A percentile compares a stretch with the other conserved stretches of the same genome.
phyloP scores from a whole-genome alignment of 1,139 yeast genomes.

The Pichia sp. region DNA sequence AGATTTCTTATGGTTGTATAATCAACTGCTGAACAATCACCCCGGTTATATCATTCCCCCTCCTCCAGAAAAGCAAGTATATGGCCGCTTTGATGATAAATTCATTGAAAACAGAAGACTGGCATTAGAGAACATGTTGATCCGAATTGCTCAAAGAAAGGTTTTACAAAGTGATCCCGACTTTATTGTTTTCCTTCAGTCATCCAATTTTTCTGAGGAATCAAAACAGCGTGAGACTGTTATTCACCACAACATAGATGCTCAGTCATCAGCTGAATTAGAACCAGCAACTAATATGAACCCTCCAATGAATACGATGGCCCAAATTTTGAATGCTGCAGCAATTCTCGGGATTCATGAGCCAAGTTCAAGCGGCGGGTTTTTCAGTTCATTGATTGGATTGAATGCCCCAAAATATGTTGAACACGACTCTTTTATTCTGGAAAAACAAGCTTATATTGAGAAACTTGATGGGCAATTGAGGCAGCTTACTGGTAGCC shows the following conservation, averaged over 20 bases:
- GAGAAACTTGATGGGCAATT: constrained; percentile 71
- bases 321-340: constrained; percentile 26
- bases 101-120: constrained; percentile 81
- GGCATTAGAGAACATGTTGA: constrained; percentile 84
- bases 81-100: constrained; percentile 75
- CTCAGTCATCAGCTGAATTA: neutral
- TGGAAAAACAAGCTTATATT: constrained; percentile 57
- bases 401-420: constrained; percentile 47
- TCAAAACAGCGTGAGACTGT: constrained; percentile 50
- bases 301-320: constrained; percentile 17
- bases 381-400: constrained; percentile 57
- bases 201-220: constrained; percentile 60
- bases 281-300: neutral
- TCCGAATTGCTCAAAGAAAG: constrained; percentile 51
- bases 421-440: constrained; percentile 76
- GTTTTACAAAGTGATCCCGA: constrained; percentile 63
- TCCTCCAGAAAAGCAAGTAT: constrained; percentile 92
- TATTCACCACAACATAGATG: constrained; percentile 14
- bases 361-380: constrained; percentile 34
- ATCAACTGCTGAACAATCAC: constrained; percentile 76
- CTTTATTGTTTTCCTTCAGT: constrained; percentile 67
- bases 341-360: constrained; percentile 26
- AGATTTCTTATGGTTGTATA: constrained; percentile 60
- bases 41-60: constrained; percentile 94
- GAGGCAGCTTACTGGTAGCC: constrained; percentile 57